Base-by-base conservation (phyloP, 1,139 yeast genomes). In the Hansenula anomala region DNA sequence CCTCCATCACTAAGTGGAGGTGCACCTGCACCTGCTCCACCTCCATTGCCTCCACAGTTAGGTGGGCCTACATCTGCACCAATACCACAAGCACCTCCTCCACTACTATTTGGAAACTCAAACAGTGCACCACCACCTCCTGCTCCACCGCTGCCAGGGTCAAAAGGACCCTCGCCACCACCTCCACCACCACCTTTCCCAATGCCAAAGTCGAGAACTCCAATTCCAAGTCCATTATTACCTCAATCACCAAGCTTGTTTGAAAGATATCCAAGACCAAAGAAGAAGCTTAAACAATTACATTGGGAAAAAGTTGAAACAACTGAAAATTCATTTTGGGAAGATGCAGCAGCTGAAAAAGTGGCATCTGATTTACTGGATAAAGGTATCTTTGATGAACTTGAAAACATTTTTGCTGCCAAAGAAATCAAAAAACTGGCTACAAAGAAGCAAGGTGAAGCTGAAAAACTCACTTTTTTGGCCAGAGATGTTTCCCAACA, bases 231-330 rank as follows among this genome's bases (percentile, higher is more conserved):
- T 16, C 67, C 71, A 17, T 31, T 60, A 19, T 47, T 63, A 13
- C 63, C 64, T 4, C 63, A 60, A 36, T 61, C 66, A 0, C 64
- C 69, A 4, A 58, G 67, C 15, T 69, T 78, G 36, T 77, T 77
- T 51, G 86, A 78, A 37, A 67, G 67, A 38, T 73, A 75, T 49
- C 90, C 90, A 34, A 71, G 90, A 52, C 90, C 95, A 19, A 81
- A 81, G 66, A 78, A 74, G 63, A 83, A 80, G 68, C 67, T 84
- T 61, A 84, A 84, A 56, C 95, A 84, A 58, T 66, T 84, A 48
- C 95, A 85, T 54, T 85, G 94, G 94, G 94, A 85, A 49, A 84
- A 83, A 53, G 67, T 84, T 41, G 92, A 84, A 28, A 59, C 63
- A 30, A 71, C 82, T 3, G 73, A 71, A 28, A 74, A 77, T 43